Percentiles rank a stretch among this genome's conserved stretches.
phyloP scores from a whole-genome alignment of 495 filamentous ascomycete species.

The Penicillium coprophilum region DNA sequence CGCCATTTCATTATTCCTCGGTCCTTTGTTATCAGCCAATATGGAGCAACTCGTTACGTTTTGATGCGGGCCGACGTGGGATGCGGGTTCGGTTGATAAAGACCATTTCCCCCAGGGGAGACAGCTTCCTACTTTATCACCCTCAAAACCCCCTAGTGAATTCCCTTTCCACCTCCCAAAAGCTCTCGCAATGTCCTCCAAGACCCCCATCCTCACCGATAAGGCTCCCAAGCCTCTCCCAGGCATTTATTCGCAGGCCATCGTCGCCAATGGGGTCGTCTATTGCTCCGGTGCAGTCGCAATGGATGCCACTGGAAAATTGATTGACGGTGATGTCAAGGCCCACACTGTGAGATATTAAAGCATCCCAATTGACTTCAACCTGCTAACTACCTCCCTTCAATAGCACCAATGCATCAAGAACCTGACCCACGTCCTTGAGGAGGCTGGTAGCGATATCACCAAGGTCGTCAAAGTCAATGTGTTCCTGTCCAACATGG shows the following conservation, averaged over 20 bases:
- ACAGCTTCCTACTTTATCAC: neutral
- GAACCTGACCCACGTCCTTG: constrained; percentile 65
- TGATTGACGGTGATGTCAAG: constrained; percentile 51
- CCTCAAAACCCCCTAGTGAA: too few relatives aligned
- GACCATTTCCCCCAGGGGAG: neutral
- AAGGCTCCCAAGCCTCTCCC: constrained; percentile 56
- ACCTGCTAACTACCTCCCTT: neutral
- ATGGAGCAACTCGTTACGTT: constrained; percentile 2
- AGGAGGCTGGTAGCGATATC: constrained; percentile 60
- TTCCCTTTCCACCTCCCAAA: too few relatives aligned
- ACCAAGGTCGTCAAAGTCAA: constrained; percentile 69
- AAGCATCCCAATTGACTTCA: neutral
- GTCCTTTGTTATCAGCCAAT: neutral
- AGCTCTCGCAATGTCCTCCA: constrained; percentile 27
- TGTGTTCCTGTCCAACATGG: constrained; percentile 69
- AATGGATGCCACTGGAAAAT: constrained; percentile 45
- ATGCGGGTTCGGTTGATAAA: constrained; percentile 4
- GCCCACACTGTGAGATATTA: constrained; percentile 44
- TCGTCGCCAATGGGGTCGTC: constrained; percentile 57
- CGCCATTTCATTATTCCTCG: neutral
- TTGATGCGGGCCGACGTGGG: neutral
- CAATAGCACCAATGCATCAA: constrained; percentile 50
- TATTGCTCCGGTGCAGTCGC: constrained; percentile 56
- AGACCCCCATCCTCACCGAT: constrained; percentile 43
- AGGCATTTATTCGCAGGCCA: constrained; percentile 53